Percentiles rank a stretch among this genome's conserved stretches.
Evolutionary conservation across 768 basidiomycete genomes (phyloP).

Genomic region (Rhizopogon roseolus): DNA sequence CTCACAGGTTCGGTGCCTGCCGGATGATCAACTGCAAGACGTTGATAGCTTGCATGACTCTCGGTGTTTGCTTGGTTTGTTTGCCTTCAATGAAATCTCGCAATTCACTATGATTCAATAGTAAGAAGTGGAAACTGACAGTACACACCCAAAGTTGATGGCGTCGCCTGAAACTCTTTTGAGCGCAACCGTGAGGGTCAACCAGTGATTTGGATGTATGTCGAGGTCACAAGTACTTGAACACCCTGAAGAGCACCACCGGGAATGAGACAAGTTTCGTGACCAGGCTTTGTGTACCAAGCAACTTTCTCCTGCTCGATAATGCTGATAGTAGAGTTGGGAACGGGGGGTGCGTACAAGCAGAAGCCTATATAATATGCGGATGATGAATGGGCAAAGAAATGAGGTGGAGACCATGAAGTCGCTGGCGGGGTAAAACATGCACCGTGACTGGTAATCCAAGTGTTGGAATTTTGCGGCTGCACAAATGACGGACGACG

Average conservation of each 20-base stretch:
- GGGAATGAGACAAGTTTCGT: constrained; percentile 71
- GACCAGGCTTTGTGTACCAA: constrained; percentile 63
- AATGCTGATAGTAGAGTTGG: constrained; percentile 54
- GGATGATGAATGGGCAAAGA: too few species aligned
- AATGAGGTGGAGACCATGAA: too few species aligned
- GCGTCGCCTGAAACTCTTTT: constrained; percentile 33
- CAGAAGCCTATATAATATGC: constrained; percentile 59
- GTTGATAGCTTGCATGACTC: constrained; percentile 36
- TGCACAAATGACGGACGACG: too few species aligned
- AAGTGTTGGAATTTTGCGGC: too few species aligned
- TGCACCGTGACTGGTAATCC: too few species aligned
- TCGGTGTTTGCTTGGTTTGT: constrained; percentile 16
- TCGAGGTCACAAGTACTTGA: constrained; percentile 55
- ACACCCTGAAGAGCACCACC: constrained; percentile 56
- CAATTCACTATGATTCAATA: constrained; percentile 15
- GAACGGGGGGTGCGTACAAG: constrained; percentile 51
- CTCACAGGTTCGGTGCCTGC: constrained; percentile 42
- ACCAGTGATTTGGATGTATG: constrained; percentile 55
- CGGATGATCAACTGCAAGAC: constrained; percentile 45
- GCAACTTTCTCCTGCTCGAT: constrained; percentile 66
- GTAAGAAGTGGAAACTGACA: background rate
- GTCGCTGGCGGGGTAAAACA: too few species aligned
- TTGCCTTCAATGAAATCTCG: constrained; percentile 19
- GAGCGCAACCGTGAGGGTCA: too few species aligned
- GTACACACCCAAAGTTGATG: constrained; percentile 33